Percentiles rank a stretch among this genome's conserved stretches.
Evolutionary conservation across 495 filamentous ascomycete genomes (phyloP).

Genomic region (Oidiodendron maius): DNA sequence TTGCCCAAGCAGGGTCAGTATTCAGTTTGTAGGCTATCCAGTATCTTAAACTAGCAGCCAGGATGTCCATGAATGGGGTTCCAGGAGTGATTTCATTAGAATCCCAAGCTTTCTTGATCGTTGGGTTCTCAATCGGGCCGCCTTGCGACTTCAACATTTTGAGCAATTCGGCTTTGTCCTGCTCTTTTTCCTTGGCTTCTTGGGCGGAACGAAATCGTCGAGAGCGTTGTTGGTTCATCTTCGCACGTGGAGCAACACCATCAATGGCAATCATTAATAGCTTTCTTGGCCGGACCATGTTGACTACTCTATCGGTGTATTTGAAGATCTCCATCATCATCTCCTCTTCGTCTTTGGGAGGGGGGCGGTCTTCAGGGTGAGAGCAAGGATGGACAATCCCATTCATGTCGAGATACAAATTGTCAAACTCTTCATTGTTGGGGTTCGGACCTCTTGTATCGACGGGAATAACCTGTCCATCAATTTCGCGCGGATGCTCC

Average conservation of each 20-base stretch:
- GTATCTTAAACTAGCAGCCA: slow-evolving; percentile 86
- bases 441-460: slow-evolving; percentile 83
- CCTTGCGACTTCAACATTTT: slow-evolving; percentile 74
- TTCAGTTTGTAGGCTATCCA: slow-evolving; percentile 97
- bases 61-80: slow-evolving; percentile 97
- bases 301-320: slow-evolving; percentile 95
- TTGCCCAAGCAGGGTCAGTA: slow-evolving; percentile 93
- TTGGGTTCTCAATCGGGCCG: slow-evolving; percentile 51
- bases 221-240: slow-evolving; percentile 96
- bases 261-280: slow-evolving; percentile 97
- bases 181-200: slow-evolving; percentile 90
- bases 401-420: slow-evolving; percentile 99
- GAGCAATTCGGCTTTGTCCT: slow-evolving; percentile 79
- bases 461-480: slow-evolving; percentile 72
- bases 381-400: slow-evolving; percentile 99
- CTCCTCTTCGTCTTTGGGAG: slow-evolving; percentile 90
- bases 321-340: slow-evolving; percentile 99
- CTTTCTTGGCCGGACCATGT: slow-evolving; percentile 95
- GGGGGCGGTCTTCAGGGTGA: slow-evolving; percentile 88
- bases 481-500: slow-evolving; percentile 67
- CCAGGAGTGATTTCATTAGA: slow-evolving; percentile 97
- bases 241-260: slow-evolving; percentile 88
- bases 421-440: slow-evolving; percentile 97
- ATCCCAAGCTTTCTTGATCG: slow-evolving; percentile 91
- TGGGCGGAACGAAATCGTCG: slow-evolving; percentile 87